phyloP scores from a whole-genome alignment of 2,329 filamentous ascomycete genomes.

The Claviceps lovelessii region DNA sequence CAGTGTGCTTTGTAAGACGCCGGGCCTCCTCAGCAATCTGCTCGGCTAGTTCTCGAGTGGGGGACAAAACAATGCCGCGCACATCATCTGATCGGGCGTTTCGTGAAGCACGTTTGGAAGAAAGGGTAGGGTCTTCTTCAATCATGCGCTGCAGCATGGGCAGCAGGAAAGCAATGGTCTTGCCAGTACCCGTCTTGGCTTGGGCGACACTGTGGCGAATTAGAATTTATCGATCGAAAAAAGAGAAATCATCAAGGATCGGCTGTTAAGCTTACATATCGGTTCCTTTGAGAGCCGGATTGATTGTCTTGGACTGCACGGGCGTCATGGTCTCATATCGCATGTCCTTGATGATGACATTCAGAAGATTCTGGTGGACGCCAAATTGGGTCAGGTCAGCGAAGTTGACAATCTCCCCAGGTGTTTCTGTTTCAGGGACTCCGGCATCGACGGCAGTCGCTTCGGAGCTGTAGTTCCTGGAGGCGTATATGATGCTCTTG shows the following conservation, averaged over 20 bases:
- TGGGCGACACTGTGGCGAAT: conserved; percentile 57
- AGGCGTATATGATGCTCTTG: conserved; percentile 12
- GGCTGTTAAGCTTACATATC: conserved; percentile 53
- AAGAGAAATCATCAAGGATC: neutral
- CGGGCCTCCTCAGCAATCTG: conserved; percentile 70
- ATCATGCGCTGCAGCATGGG: conserved; percentile 74
- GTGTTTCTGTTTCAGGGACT: neutral
- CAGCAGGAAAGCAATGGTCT: conserved; percentile 85
- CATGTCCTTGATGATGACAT: conserved; percentile 58
- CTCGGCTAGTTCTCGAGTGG: conserved; percentile 66
- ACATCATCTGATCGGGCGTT: conserved; percentile 40
- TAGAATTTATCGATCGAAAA: neutral
- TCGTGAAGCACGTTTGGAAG: conserved; percentile 24
- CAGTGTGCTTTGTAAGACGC: conserved; percentile 50
- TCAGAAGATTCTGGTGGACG: conserved; percentile 51
- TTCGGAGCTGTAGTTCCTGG: conserved; percentile 27
- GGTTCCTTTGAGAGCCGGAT: conserved; percentile 59
- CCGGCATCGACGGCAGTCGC: conserved; percentile 15
- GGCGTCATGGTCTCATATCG: conserved; percentile 77
- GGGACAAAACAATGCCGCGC: conserved; percentile 58
- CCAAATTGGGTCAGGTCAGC: conserved; percentile 28
- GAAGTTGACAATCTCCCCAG: conserved; percentile 25
- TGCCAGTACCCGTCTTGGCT: conserved; percentile 92
- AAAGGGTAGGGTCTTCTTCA: conserved; percentile 45
- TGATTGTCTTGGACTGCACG: conserved; percentile 75